A percentile compares a stretch with the other conserved stretches of the same genome.
These are phyloP conservation scores for Yamadazyma dendronema DNA, from an alignment of 1,139 yeast genomes.

Conservation along the genomic window DNA sequence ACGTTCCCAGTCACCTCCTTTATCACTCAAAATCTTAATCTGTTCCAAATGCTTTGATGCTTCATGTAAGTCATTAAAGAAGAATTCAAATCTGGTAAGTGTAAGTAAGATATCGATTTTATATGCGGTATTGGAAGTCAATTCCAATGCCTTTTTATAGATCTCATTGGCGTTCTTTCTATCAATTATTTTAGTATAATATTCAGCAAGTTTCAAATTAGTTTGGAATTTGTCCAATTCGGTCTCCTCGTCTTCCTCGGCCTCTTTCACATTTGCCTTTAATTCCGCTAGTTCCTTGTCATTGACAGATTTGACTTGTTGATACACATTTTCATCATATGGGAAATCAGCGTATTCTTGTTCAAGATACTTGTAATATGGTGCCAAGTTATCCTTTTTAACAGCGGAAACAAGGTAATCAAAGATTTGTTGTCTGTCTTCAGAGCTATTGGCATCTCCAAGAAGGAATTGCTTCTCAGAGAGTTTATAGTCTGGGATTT, in stretches of 20 bases:
- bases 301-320: conserved; percentile 52
- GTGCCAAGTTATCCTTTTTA: conserved; percentile 66
- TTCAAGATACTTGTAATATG: conserved; percentile 74
- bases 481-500: conserved; percentile 76
- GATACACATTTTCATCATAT: conserved; percentile 62
- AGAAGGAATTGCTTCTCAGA: conserved; percentile 76
- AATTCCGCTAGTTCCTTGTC: conserved; percentile 54
- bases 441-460: conserved; percentile 18
- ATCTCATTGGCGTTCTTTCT: conserved; percentile 69
- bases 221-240: conserved; percentile 78
- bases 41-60: conserved; percentile 75
- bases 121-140: conserved; percentile 83
- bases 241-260: conserved; percentile 88
- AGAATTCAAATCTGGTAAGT: conserved; percentile 81
- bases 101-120: conserved; percentile 85
- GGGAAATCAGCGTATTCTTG: conserved; percentile 45
- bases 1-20: conserved; percentile 99
- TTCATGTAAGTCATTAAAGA: conserved; percentile 72
- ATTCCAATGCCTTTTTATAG: conserved; percentile 70
- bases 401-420: conserved; percentile 53
- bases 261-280: conserved; percentile 63
- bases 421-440: conserved; percentile 32
- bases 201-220: conserved; percentile 82
- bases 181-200: conserved; percentile 83
- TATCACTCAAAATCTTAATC: conserved; percentile 73